These are phyloP conservation scores for Xylaria sp. DNA, from an alignment of 2,329 filamentous ascomycete genomes.

Conservation along the genomic window DNA sequence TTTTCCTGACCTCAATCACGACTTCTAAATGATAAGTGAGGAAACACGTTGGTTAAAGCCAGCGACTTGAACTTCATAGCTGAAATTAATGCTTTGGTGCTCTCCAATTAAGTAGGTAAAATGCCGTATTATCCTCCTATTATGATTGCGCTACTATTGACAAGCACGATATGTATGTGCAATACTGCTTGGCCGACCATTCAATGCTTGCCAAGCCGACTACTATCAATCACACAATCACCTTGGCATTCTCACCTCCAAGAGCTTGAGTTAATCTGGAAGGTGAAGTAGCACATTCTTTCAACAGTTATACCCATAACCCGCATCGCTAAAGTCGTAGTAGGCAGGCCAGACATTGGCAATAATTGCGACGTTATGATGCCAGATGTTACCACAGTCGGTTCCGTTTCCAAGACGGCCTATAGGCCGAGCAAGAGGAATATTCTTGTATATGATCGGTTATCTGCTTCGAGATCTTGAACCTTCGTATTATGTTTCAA, in stretches of 20 bases:
- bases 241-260: conserved; percentile 21
- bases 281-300: conserved; percentile 12
- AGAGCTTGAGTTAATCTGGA: conserved; percentile 22
- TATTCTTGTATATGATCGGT: conserved; percentile 1
- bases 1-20: not conserved
- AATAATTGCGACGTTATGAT: conserved; percentile 31
- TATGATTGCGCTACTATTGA: not conserved
- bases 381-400: conserved; percentile 28
- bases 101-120: not conserved
- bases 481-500: not conserved
- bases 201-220: conserved; percentile 7
- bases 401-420: not conserved
- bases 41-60: not conserved
- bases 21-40: not conserved
- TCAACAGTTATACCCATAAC: not conserved
- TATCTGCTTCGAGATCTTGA: not conserved
- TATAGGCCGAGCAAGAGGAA: not conserved
- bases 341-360: conserved; percentile 21
- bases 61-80: not conserved
- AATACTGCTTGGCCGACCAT: not conserved
- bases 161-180: not conserved
- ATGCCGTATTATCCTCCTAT: not conserved
- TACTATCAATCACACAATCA: conserved; percentile 18
- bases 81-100: not conserved
- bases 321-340: not conserved